Evolutionary conservation across 805 yeast genomes (phyloP).

Genomic region (Schwanniomyces occidentalis): DNA sequence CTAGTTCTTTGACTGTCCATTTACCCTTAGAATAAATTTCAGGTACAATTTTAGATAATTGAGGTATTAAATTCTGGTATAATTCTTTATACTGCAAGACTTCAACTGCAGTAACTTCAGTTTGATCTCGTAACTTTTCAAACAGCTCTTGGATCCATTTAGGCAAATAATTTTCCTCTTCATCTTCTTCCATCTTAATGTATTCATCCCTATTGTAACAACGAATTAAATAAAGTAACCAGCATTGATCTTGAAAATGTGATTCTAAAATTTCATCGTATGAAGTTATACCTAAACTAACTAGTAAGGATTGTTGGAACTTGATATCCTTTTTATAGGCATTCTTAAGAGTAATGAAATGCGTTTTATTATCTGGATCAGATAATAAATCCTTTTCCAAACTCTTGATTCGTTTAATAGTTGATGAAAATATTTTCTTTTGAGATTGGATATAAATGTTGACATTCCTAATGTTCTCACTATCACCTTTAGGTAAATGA

Average conservation of each 20-base stretch:
- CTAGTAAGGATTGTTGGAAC: slow-evolving; percentile 54
- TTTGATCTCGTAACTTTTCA: slow-evolving; percentile 32
- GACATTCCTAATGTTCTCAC: slow-evolving; percentile 24
- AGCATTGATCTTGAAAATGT: slow-evolving; percentile 54
- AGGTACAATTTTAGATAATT: slow-evolving; percentile 49
- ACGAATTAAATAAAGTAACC: slow-evolving; percentile 65
- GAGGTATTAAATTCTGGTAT: slow-evolving; percentile 55
- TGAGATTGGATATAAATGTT: slow-evolving; percentile 52
- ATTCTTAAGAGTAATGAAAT: slow-evolving; percentile 54
- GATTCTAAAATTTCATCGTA: slow-evolving; percentile 52
- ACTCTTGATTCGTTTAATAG: slow-evolving; percentile 46
- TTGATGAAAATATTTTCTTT: slow-evolving; percentile 42
- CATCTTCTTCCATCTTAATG: slow-evolving; percentile 24
- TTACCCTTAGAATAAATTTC: slow-evolving; percentile 54
- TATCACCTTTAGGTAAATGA: slow-evolving; percentile 15
- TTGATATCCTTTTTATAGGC: slow-evolving; percentile 55
- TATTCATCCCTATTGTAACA: slow-evolving; percentile 47
- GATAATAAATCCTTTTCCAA: slow-evolving; percentile 47
- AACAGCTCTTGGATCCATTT: slow-evolving; percentile 49
- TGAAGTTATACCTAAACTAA: slow-evolving; percentile 56
- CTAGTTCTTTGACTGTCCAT: slow-evolving; percentile 51
- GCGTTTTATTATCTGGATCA: slow-evolving; percentile 38
- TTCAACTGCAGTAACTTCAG: slow-evolving; percentile 50
- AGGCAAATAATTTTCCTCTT: slow-evolving; percentile 42
- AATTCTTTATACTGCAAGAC: slow-evolving; percentile 53